Evolutionary conservation across 202 grass and related monocot genomes (phyloP), one percentile per base, ranked within the genome.

Genomic region (Dendrocalamus latiflorus): DNA sequence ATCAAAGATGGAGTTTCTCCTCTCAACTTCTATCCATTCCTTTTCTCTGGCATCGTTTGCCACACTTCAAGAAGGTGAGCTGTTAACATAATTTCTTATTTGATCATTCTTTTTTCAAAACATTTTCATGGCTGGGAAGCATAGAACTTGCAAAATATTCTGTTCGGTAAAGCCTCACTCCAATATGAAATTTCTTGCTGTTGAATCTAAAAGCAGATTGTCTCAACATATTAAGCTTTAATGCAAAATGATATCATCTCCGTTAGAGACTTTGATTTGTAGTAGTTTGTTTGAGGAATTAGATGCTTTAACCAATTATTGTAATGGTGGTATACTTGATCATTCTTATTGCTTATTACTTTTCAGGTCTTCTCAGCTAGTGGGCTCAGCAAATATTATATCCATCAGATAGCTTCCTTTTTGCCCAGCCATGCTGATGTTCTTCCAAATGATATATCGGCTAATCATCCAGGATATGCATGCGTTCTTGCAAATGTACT

Each of bases 401-500:
- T 98, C 72, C 85, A 91, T 75, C 91, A 93, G 84, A 91, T 93
- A 87, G 87, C 87, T 56, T 68, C 76, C 44, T 62, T 73, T 88
- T 95, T 95, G 67, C 91, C 80, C 14, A 81, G 69, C 86, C 37
- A 51, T 75, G 72, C 49, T 74, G 70, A 83, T 92, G 76, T 90
- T 72, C 85, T 93, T 88, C 86, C 89, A 17, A 79, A 81, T 69
- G 83, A 98, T 81, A 78, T 79, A 83, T 87, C 81, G 62, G 55
- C 78, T 68, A 85, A 91, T 83, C 87, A 87, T 83, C 96, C 96
- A 81, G 91, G 96, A 84, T 93, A 95, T 93, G 96, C 96, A 2
- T 98, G 96, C 70, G 62, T 99, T 65, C 96, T 99, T 89, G 96
- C 87, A 71, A 99, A 99, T 93, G 88, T 99, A 77, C 91, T 95